phyloP scores from a whole-genome alignment of 805 yeast species.

The Yamadazyma philogaea region DNA sequence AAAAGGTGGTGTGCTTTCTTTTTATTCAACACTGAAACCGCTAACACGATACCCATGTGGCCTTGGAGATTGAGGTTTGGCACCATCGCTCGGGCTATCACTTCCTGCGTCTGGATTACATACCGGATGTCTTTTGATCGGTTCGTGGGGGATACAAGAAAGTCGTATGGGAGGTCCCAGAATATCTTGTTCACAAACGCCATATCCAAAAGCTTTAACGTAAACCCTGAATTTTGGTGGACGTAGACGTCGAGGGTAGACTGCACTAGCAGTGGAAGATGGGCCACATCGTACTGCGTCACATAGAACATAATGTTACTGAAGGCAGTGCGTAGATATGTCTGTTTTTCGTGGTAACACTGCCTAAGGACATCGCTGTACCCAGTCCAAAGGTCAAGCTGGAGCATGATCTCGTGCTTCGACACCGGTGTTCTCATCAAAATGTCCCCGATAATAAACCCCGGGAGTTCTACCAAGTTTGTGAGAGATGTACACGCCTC shows the following conservation, averaged over 20 bases:
- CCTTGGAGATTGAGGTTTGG: conserved; percentile 25
- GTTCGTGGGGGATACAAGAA: conserved; percentile 9
- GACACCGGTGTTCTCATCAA: conserved; percentile 35
- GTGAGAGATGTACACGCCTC: conserved; percentile 32
- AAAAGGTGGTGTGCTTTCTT: conserved; percentile 27
- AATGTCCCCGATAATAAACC: conserved; percentile 37
- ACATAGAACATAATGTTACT: conserved; percentile 28
- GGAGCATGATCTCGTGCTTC: conserved; percentile 29
- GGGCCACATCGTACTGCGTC: conserved; percentile 21
- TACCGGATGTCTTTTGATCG: conserved; percentile 11
- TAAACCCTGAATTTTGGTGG: conserved; percentile 20
- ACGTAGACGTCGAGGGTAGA: conserved; percentile 19
- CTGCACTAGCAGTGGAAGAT: conserved; percentile 19
- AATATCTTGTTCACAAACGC: conserved; percentile 21
- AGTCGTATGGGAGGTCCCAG: conserved; percentile 27
- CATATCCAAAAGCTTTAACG: conserved; percentile 19
- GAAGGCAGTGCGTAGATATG: conserved; percentile 20
- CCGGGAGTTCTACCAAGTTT: conserved; percentile 31
- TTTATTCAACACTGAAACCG: conserved; percentile 22
- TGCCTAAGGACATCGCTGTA: conserved; percentile 23
- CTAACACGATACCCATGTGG: conserved; percentile 36
- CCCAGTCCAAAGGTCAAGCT: conserved; percentile 34
- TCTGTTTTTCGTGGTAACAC: conserved; percentile 19
- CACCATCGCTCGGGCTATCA: conserved; percentile 14
- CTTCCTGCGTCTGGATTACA: conserved; percentile 27